These are phyloP conservation scores for Sisymbrium irio DNA, from an alignment of 345 rosid genomes.

Conservation along the genomic window DNA sequence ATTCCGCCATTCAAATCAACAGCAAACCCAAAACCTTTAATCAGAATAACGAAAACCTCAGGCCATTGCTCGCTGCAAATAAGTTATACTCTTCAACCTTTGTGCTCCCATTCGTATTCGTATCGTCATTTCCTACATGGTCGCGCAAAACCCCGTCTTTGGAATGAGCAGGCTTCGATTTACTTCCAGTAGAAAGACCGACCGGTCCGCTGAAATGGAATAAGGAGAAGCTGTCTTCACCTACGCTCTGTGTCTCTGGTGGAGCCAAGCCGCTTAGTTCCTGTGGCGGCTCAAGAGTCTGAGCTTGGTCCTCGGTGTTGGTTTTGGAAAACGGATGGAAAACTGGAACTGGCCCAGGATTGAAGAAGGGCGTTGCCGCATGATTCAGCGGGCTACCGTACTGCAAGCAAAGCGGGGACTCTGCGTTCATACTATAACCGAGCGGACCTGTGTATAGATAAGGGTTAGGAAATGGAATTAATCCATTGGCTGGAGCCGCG, in stretches of 20 bases:
- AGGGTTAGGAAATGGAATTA: conserved; percentile 53
- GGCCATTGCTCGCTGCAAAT: conserved; percentile 72
- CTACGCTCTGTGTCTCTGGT: conserved; percentile 7
- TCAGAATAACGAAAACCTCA: conserved; percentile 66
- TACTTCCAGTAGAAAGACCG: conserved; percentile 52
- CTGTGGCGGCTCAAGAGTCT: conserved; percentile 41
- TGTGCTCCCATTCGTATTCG: conserved; percentile 24
- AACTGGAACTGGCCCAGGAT: conserved; percentile 51
- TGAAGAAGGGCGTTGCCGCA: conserved; percentile 45
- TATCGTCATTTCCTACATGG: conserved; percentile 38
- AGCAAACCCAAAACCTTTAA: conserved; percentile 35
- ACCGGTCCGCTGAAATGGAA: conserved; percentile 91
- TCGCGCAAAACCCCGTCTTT: conserved; percentile 49
- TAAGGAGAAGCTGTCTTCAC: conserved; percentile 57
- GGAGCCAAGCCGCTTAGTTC: conserved; percentile 10
- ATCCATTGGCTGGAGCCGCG: conserved; percentile 55
- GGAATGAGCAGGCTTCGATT: conserved; percentile 40
- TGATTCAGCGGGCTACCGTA: conserved; percentile 49
- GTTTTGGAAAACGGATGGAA: conserved; percentile 53
- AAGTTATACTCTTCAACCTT: conserved; percentile 84
- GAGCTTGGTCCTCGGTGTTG: conserved; percentile 43
- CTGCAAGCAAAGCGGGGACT: conserved; percentile 40
- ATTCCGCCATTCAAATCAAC: background rate
- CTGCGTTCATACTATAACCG: conserved; percentile 46
- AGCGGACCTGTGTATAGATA: conserved; percentile 58